Percentiles rank a stretch among this genome's conserved stretches.
Conservation (phyloP, 2,329 filamentous ascomycete genomes). For the Orbilia oligospora region DNA sequence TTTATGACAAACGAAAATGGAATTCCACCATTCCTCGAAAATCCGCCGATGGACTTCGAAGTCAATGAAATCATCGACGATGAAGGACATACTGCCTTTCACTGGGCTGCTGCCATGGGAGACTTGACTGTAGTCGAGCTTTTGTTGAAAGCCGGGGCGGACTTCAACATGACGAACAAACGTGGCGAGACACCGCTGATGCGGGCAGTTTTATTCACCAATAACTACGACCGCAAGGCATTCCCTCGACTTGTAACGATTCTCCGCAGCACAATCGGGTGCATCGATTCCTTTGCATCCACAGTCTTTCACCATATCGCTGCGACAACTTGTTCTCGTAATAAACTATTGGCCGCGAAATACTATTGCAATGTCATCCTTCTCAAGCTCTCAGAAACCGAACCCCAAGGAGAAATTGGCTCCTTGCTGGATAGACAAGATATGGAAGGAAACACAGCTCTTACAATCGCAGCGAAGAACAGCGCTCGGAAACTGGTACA, state of each 20-base stretch:
- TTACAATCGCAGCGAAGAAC: slow-evolving; percentile 81
- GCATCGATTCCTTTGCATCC: slow-evolving; percentile 82
- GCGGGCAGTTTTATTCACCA: slow-evolving; percentile 94
- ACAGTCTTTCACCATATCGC: slow-evolving; percentile 97
- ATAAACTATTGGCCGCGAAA: slow-evolving; percentile 87
- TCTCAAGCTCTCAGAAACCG: slow-evolving; percentile 84
- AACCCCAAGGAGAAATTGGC: slow-evolving; percentile 82
- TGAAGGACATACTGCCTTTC: slow-evolving; percentile 90
- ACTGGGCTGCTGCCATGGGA: slow-evolving; percentile 98
- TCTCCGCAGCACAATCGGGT: slow-evolving; percentile 83
- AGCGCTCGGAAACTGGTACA: slow-evolving; percentile 92
- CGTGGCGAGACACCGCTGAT: slow-evolving; percentile 92
- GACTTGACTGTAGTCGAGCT: slow-evolving; percentile 92
- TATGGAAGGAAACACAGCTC: slow-evolving; percentile 87
- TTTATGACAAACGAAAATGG: slow-evolving; percentile 90
- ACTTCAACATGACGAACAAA: slow-evolving; percentile 78
- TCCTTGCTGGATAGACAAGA: slow-evolving; percentile 86
- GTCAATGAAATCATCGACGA: slow-evolving; percentile 94
- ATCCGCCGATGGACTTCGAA: slow-evolving; percentile 87
- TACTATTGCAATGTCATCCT: slow-evolving; percentile 95
- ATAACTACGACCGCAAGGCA: slow-evolving; percentile 93
- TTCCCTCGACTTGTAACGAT: slow-evolving; percentile 88
- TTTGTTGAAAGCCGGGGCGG: slow-evolving; percentile 84
- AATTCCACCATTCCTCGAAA: slow-evolving; percentile 78
- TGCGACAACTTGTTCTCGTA: slow-evolving; percentile 85